Conservation (phyloP, 2,329 filamentous ascomycete genomes). For the Colletotrichum sp. region DNA sequence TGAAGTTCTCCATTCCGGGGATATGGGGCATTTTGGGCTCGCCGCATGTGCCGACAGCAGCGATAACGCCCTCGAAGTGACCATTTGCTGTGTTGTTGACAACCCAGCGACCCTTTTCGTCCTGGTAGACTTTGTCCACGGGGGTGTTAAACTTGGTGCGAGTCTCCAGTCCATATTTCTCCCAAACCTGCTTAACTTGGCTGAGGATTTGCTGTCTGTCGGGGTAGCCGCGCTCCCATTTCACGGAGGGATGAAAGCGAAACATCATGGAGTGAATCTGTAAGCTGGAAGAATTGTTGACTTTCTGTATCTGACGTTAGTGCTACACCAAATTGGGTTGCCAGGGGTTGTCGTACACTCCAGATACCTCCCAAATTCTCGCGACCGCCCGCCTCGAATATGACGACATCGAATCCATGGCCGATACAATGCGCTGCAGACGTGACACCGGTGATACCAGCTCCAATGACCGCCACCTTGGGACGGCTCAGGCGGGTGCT, state of each 20-base stretch:
- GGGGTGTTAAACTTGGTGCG: constrained; percentile 75
- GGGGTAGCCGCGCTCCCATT: constrained; percentile 79
- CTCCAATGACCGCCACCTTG: constrained; percentile 72
- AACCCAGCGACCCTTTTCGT: constrained; percentile 74
- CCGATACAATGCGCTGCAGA: constrained; percentile 83
- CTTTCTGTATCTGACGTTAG: constrained; percentile 53
- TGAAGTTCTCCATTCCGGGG: constrained; percentile 73
- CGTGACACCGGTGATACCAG: constrained; percentile 77
- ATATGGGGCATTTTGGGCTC: constrained; percentile 76
- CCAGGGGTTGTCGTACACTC: constrained; percentile 59
- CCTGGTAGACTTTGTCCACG: constrained; percentile 73
- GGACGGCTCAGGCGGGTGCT: constrained; percentile 63
- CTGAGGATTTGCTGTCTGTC: constrained; percentile 76
- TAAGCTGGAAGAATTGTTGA: constrained; percentile 82
- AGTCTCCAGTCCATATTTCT: constrained; percentile 72
- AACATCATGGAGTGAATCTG: constrained; percentile 91
- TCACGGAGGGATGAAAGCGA: constrained; percentile 81
- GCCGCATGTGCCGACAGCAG: constrained; percentile 81
- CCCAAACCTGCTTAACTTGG: constrained; percentile 76
- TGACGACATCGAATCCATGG: constrained; percentile 81
- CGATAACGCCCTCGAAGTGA: constrained; percentile 79
- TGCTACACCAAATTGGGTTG: not conserved
- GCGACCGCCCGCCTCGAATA: constrained; percentile 76
- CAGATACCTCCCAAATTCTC: constrained; percentile 79
- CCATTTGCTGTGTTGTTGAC: constrained; percentile 76